A percentile compares a stretch with the other conserved stretches of the same genome.
Conservation (phyloP, 2,329 filamentous ascomycete genomes). For the Cladosporium sp. region DNA sequence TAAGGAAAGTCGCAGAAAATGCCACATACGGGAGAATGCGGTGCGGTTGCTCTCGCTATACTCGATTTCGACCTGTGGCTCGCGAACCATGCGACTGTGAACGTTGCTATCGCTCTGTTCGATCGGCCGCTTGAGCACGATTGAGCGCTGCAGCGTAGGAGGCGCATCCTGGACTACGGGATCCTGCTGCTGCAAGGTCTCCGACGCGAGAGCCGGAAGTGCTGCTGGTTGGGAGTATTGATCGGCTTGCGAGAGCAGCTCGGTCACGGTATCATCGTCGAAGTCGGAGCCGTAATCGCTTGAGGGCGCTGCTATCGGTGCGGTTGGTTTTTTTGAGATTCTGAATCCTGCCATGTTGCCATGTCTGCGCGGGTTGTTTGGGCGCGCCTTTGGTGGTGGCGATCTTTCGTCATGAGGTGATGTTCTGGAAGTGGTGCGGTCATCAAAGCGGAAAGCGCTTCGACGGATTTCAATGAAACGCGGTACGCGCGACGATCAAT, state of each 20-base stretch:
- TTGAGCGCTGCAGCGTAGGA: constrained; percentile 8
- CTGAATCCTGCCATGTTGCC: constrained; percentile 13
- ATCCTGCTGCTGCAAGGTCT: constrained; percentile 19
- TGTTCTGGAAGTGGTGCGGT: constrained; percentile 1
- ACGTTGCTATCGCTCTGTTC: constrained; percentile 2
- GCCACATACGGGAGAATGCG: constrained; percentile 28
- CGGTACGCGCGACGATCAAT: not conserved
- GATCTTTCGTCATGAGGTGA: constrained; percentile 2
- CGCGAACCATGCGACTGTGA: constrained; percentile 6
- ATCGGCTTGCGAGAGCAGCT: constrained; percentile 45
- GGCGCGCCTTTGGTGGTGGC: not conserved
- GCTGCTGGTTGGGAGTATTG: constrained; percentile 19
- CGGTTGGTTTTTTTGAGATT: not conserved
- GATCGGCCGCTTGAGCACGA: constrained; percentile 6
- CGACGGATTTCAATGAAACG: no score
- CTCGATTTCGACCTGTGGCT: constrained; percentile 38
- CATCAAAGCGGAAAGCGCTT: constrained; percentile 7
- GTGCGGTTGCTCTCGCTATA: constrained; percentile 36
- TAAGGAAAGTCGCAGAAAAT: constrained; percentile 28
- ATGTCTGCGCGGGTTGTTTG: constrained; percentile 3
- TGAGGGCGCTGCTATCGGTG: constrained; percentile 20
- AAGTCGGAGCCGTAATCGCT: constrained; percentile 64
- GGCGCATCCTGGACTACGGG: constrained; percentile 21
- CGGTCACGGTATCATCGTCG: constrained; percentile 51
- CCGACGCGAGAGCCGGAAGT: not conserved